A percentile compares a stretch with the other conserved stretches of the same genome.
Evolutionary conservation across 495 filamentous ascomycete genomes (phyloP).

Genomic region (Neurospora sp.): DNA sequence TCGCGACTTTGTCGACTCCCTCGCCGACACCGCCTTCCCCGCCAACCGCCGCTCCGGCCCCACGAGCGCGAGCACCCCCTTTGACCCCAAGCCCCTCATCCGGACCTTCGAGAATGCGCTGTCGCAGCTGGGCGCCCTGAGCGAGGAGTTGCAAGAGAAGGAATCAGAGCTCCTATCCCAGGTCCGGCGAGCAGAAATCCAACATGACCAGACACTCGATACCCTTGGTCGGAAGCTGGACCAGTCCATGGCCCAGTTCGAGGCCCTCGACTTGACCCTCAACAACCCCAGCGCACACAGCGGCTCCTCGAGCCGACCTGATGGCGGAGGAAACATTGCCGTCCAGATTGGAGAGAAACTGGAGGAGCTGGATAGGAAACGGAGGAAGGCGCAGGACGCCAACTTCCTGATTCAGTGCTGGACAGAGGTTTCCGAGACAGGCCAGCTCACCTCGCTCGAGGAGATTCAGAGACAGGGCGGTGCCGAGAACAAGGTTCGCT

Average conservation of each 20-base stretch:
- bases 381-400: slow-evolving; percentile 80
- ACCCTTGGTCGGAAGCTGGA: slow-evolving; percentile 79
- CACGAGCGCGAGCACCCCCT: slow-evolving; percentile 56
- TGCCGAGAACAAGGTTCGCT: slow-evolving; percentile 77
- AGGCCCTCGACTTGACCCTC: slow-evolving; percentile 72
- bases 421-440: slow-evolving; percentile 80
- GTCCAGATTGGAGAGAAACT: slow-evolving; percentile 92
- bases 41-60: slow-evolving; percentile 61
- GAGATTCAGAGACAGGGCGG: slow-evolving; percentile 69
- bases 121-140: slow-evolving; percentile 64
- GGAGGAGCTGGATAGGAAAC: slow-evolving; percentile 88
- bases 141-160: slow-evolving; percentile 70
- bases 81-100: slow-evolving; percentile 96
- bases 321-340: slow-evolving; percentile 68
- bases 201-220: slow-evolving; percentile 82
- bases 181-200: slow-evolving; percentile 81
- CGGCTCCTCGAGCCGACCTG: slow-evolving; percentile 31
- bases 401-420: slow-evolving; percentile 94
- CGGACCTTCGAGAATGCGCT: slow-evolving; percentile 83
- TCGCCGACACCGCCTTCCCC: slow-evolving; percentile 76
- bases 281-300: slow-evolving; percentile 33
- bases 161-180: slow-evolving; percentile 86
- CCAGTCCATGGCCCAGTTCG: slow-evolving; percentile 80
- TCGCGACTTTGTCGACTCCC: slow-evolving; percentile 88
- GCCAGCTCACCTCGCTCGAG: slow-evolving; percentile 68